phyloP scores from a whole-genome alignment of 192 early-diverging fungal genomes.

The Phlyctochytrium bullatum region DNA sequence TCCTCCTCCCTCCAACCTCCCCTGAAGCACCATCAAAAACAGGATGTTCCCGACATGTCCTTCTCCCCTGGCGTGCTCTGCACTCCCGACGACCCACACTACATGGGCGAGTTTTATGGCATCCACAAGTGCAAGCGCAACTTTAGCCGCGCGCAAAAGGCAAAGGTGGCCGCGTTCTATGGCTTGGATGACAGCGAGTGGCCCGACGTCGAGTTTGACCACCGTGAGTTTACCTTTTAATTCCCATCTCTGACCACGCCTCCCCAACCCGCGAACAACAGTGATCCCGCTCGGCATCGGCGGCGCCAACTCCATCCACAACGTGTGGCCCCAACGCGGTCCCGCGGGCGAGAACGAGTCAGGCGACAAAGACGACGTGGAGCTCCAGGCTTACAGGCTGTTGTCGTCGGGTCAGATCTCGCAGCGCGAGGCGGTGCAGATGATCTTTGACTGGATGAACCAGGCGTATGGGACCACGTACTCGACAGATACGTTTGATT shows the following conservation, averaged over 20 bases:
- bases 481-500: too few species aligned
- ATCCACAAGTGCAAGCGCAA: constrained; percentile 8
- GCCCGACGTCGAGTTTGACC: constrained; percentile 16
- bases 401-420: constrained; percentile 3
- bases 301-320: constrained; percentile 10
- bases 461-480: too few species aligned
- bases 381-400: constrained; percentile 11
- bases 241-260: too few species aligned
- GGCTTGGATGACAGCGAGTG: constrained; percentile 6
- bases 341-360: not conserved
- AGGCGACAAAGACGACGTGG: constrained; percentile 11
- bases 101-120: not conserved
- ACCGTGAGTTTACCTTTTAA: constrained; percentile 2
- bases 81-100: constrained; percentile 11
- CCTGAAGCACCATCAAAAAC: too few species aligned
- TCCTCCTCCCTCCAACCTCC: too few species aligned
- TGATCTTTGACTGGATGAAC: constrained; percentile 16
- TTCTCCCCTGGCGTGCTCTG: constrained; percentile 14
- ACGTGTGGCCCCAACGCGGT: constrained; percentile 19
- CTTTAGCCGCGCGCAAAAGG: constrained; percentile 11
- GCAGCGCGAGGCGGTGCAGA: constrained; percentile 8
- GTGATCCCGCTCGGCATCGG: too few species aligned
- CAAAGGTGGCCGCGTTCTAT: constrained; percentile 9
- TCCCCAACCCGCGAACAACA: too few species aligned
- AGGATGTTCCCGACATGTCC: not conserved